phyloP scores from a whole-genome alignment of 2,329 filamentous ascomycete genomes.

The Botryotinia convoluta region DNA sequence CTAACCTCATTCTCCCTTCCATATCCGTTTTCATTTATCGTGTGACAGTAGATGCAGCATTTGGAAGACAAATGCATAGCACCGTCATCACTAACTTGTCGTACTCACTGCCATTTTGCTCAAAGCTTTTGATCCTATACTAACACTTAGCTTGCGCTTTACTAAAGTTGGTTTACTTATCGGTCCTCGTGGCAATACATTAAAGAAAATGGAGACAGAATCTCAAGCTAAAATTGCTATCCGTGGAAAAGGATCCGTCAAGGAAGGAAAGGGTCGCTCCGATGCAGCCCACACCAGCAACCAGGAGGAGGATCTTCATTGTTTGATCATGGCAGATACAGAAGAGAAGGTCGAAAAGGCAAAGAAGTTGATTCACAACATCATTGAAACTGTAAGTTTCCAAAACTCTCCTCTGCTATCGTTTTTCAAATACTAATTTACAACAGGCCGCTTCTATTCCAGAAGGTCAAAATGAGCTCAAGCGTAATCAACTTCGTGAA shows the following conservation, averaged over 20 bases:
- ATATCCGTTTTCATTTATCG: constrained; percentile 44
- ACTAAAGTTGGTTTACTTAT: constrained; percentile 99
- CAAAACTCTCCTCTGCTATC: background rate
- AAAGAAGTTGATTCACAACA: constrained; percentile 96
- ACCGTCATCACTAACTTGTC: constrained; percentile 40
- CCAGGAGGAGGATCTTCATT: constrained; percentile 98
- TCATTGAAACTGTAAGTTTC: constrained; percentile 88
- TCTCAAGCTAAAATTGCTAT: constrained; percentile 98
- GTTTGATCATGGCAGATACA: constrained; percentile 98
- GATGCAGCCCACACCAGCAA: constrained; percentile 99
- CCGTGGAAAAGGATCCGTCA: constrained; percentile 98
- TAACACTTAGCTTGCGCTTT: constrained; percentile 86
- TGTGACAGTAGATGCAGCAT: constrained; percentile 40
- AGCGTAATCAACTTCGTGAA: constrained; percentile 96
- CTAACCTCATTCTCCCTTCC: constrained; percentile 51
- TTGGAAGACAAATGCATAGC: constrained; percentile 33
- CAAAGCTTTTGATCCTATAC: constrained; percentile 50
- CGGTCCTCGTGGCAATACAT: constrained; percentile 98
- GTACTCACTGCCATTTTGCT: constrained; percentile 38
- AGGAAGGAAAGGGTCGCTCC: constrained; percentile 98
- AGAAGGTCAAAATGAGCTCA: constrained; percentile 97
- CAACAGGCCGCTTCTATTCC: constrained; percentile 91
- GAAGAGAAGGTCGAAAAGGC: constrained; percentile 99
- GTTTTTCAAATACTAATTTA: constrained; percentile 35
- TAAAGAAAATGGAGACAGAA: constrained; percentile 99